Conservation (phyloP, 192 early-diverging fungal species). For the Gonapodya prolifera region DNA sequence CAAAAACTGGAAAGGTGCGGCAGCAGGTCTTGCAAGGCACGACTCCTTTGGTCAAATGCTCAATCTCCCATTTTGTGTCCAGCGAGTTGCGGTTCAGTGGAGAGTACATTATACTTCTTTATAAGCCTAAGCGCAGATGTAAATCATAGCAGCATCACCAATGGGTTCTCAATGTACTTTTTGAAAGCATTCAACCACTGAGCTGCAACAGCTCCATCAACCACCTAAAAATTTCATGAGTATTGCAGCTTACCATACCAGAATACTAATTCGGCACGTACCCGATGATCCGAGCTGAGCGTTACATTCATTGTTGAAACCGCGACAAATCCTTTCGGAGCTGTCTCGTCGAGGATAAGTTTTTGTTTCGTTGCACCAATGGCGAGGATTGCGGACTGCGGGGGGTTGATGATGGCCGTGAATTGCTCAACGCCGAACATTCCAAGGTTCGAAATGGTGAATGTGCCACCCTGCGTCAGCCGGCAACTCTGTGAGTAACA, state of each 20-base stretch:
- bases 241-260: neutral
- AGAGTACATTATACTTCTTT: no score
- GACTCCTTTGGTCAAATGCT: no score
- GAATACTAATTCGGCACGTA: neutral
- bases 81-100: no score
- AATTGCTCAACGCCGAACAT: constrained; percentile 93
- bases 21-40: no score
- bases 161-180: constrained; percentile 86
- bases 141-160: constrained; percentile 70
- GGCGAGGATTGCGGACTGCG: constrained; percentile 85
- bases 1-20: neutral
- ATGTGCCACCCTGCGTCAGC: constrained; percentile 61
- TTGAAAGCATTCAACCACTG: constrained; percentile 82
- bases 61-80: no score
- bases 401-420: constrained; percentile 96
- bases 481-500: neutral
- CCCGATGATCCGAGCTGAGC: constrained; percentile 83
- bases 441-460: constrained; percentile 96
- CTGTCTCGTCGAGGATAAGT: constrained; percentile 47
- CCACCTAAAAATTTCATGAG: constrained; percentile 20
- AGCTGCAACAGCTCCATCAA: constrained; percentile 88
- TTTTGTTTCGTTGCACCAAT: constrained; percentile 75
- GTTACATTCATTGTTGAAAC: constrained; percentile 74
- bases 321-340: constrained; percentile 43
- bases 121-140: neutral